phyloP scores from a whole-genome alignment of 2,329 filamentous ascomycete species.

The Malbranchea zuffiana region DNA sequence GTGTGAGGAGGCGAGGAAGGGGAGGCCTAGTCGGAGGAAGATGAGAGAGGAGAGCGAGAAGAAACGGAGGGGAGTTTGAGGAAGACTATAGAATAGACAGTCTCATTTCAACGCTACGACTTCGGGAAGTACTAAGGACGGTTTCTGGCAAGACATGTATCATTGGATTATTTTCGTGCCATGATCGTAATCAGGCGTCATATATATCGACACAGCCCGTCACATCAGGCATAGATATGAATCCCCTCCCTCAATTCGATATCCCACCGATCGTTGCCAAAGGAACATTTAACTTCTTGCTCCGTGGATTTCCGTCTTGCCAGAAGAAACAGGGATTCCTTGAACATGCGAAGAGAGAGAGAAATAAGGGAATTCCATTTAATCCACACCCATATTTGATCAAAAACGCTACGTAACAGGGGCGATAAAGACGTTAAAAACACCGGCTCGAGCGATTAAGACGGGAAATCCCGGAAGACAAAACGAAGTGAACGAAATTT shows the following conservation, averaged over 20 bases:
- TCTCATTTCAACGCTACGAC: constrained; percentile 10
- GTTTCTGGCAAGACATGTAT: too few relatives aligned
- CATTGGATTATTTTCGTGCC: too few relatives aligned
- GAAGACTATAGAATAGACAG: constrained; percentile 2
- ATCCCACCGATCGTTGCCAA: too few relatives aligned
- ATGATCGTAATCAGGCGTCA: too few relatives aligned
- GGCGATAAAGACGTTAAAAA: constrained; percentile 6
- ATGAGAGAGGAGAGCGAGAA: constrained; percentile 24
- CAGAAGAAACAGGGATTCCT: too few relatives aligned
- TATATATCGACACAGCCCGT: too few relatives aligned
- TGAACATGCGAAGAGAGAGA: background rate
- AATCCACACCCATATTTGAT: constrained; percentile 12
- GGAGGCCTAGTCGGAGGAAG: constrained; percentile 44
- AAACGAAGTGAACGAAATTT: constrained; percentile 8
- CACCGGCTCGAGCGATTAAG: constrained; percentile 6
- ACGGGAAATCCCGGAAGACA: constrained; percentile 6
- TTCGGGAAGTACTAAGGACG: too few relatives aligned
- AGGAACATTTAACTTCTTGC: too few relatives aligned
- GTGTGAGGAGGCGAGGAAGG: constrained; percentile 60
- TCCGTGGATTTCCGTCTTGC: too few relatives aligned
- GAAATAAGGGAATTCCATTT: constrained; percentile 8
- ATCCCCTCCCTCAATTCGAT: too few relatives aligned
- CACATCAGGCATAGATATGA: too few relatives aligned
- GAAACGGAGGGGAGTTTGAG: background rate
- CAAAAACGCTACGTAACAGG: constrained; percentile 5